These are phyloP conservation scores for Xylaria curta DNA, from an alignment of 495 filamentous ascomycete species.

Conservation along the genomic window DNA sequence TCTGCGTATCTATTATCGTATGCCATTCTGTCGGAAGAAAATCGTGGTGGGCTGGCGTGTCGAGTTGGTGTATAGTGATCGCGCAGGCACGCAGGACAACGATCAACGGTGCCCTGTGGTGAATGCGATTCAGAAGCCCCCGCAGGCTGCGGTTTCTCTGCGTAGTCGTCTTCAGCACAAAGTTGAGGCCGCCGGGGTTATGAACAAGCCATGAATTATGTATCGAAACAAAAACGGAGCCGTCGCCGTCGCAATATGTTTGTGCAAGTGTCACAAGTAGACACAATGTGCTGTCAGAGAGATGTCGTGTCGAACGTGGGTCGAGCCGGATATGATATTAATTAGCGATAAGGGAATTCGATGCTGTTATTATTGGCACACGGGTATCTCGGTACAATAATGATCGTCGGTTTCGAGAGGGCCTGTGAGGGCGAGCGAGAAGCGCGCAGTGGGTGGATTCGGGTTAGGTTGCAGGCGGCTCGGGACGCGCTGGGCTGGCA, in stretches of 20 bases:
- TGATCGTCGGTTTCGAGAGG: constrained; percentile 45
- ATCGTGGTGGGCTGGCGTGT: not conserved
- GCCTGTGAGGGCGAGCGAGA: constrained; percentile 30
- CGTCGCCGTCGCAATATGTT: not conserved
- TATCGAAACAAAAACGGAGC: not conserved
- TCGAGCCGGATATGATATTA: constrained; percentile 1
- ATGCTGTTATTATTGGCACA: constrained; percentile 28
- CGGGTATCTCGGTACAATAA: constrained; percentile 43
- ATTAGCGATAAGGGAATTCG: not conserved
- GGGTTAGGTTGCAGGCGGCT: constrained; percentile 35
- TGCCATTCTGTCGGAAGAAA: constrained; percentile 43
- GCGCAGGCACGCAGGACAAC: constrained; percentile 19
- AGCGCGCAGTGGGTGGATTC: constrained; percentile 26
- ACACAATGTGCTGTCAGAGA: not conserved
- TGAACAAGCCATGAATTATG: constrained; percentile 22
- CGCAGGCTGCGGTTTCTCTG: not conserved
- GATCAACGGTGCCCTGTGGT: constrained; percentile 12
- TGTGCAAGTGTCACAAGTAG: not conserved
- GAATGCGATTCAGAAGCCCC: not conserved
- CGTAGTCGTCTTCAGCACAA: not conserved
- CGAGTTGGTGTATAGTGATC: not conserved
- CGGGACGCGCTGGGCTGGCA: constrained; percentile 28
- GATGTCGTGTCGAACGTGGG: not conserved
- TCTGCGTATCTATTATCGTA: constrained; percentile 56
- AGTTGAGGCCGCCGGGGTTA: not conserved